phyloP scores from a whole-genome alignment of 805 yeast species.

The Kluyveromyces aestuarii region DNA sequence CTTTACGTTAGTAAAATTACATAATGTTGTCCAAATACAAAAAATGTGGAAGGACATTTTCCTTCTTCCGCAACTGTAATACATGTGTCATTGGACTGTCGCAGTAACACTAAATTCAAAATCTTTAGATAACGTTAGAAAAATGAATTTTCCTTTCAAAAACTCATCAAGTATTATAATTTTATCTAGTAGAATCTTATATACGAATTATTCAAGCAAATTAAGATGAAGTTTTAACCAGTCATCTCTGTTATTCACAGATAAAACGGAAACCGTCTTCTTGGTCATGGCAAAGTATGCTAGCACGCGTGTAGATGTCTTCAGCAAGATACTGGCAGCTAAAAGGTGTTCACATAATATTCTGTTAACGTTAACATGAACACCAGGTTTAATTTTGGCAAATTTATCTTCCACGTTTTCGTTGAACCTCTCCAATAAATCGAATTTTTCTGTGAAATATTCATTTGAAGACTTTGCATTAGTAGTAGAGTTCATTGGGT shows the following conservation, averaged over 20 bases:
- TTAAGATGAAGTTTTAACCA: conserved; percentile 30
- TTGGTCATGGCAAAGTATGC: conserved; percentile 15
- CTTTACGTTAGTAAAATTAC: too few species aligned
- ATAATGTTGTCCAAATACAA: too few species aligned
- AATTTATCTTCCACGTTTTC: conserved; percentile 20
- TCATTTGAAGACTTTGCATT: neutral
- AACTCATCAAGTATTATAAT: too few species aligned
- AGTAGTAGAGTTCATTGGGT: neutral
- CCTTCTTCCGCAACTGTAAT: too few species aligned
- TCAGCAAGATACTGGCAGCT: conserved; percentile 22
- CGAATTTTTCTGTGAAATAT: neutral
- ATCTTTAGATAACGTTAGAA: too few species aligned
- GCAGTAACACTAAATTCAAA: too few species aligned
- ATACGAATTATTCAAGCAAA: conserved; percentile 11
- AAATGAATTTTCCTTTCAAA: too few species aligned
- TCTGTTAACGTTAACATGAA: conserved; percentile 3
- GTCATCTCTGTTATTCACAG: conserved; percentile 24
- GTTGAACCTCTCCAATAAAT: conserved; percentile 1
- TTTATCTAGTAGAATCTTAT: too few species aligned
- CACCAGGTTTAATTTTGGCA: conserved; percentile 3
- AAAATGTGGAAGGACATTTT: too few species aligned
- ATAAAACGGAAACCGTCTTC: conserved; percentile 16
- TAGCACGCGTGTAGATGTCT: conserved; percentile 13
- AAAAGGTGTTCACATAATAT: conserved; percentile 27
- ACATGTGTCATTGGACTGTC: too few species aligned